Evolutionary conservation across 106 monocot genomes (phyloP), one percentile per base, ranked within the genome.

Genomic region (Platanthera guangdongensis): DNA sequence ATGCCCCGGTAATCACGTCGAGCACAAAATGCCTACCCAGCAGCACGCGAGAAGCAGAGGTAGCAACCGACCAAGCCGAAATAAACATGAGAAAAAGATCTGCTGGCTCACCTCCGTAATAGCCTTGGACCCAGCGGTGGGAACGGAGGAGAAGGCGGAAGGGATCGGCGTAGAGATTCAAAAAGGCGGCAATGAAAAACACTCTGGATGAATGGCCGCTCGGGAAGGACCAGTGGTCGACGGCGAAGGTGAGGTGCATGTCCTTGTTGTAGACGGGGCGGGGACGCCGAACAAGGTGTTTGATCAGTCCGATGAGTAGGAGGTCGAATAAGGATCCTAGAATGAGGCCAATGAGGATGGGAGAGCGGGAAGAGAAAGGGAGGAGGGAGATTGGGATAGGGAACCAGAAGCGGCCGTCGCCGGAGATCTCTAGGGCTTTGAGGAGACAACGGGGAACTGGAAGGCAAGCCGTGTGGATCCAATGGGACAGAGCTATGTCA

Each of bases 221-320:
- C 63, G 97, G 97, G 76, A 97, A 97, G 21, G 97, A 97, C 93
- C 93, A 97, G 77, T 88, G 89, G 73, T 97, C 97, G 72, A 85
- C 78, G 76, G 93, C 78, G 80, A 93, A 78, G 59, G 80, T 73
- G 15, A 91, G 76, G 67, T 45, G 7, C 97, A 94, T 93, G 77
- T 71, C 81, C 72, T 79, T 84, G 91, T 97, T 97, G 93, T 97
- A 97, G 71, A 86, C 72, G 60, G 93, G 93, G 11, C 97, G 85
- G 21, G 86, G 87, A 28, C 97, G 89, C 79, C 97, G 97, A 82
- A 91, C 84, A 74, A 89, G 78, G 80, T 83, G 55, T 80, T 97
- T 97, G 89, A 91, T 1, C 53, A 86, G 68, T 21, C 91, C 97
- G 72, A 97, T 83, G 77, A 97, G 47, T 79, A 87, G 79, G 79